Evolutionary conservation across 345 rosid species (phyloP).

Genomic region (Trapa bicornis): DNA sequence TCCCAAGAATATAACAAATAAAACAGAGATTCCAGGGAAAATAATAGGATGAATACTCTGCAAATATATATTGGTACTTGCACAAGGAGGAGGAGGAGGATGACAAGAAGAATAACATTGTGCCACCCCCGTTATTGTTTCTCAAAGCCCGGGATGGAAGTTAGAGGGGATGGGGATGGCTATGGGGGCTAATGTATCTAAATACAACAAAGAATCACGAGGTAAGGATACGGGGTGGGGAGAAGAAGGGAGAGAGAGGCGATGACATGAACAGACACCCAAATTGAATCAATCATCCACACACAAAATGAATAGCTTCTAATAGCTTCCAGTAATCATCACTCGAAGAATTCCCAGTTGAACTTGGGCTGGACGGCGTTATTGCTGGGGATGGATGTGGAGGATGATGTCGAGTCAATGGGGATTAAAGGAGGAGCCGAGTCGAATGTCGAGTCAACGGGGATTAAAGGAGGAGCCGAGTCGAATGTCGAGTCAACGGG

Average conservation of each 20-base stretch:
- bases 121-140: no score
- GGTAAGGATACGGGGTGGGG: background rate
- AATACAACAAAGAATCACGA: constrained; percentile 3
- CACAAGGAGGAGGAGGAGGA: no score
- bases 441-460: background rate
- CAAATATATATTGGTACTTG: no score
- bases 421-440: constrained; percentile 11
- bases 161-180: no score
- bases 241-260: background rate
- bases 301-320: constrained; percentile 17
- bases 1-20: no score
- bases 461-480: constrained; percentile 11
- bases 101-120: no score
- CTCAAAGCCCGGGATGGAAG: no score
- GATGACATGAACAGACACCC: constrained; percentile 17
- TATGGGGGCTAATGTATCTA: background rate
- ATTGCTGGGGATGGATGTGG: constrained; percentile 11
- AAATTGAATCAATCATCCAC: constrained; percentile 23
- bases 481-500: constrained; percentile 92
- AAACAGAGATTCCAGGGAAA: no score
- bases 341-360: constrained; percentile 88
- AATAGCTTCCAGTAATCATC: constrained; percentile 5
- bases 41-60: no score
- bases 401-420: constrained; percentile 16
- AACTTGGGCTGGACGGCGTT: constrained; percentile 47